A percentile compares a stretch with the other conserved stretches of the same genome.
Conservation (phyloP, 495 filamentous ascomycete genomes). For the Penicillium simplicissimum region DNA sequence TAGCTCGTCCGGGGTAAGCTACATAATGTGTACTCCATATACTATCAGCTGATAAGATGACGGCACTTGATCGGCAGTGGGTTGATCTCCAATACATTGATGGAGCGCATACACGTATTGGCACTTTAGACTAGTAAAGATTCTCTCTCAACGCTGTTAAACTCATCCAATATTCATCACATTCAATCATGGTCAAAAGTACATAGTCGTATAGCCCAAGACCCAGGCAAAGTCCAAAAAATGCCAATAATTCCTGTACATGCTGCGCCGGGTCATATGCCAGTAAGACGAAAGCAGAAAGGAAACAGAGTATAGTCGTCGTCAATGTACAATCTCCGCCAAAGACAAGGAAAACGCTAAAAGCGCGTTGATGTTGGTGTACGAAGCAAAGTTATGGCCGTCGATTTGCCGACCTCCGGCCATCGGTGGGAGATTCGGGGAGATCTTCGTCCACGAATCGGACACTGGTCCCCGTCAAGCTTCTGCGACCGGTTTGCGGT, state of each 20-base stretch:
- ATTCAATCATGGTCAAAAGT: constrained; percentile 32
- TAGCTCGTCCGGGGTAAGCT: not conserved
- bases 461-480: constrained; percentile 43
- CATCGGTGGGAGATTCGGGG: constrained; percentile 46
- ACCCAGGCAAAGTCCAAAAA: constrained; percentile 13
- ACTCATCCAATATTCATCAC: constrained; percentile 12
- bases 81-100: not conserved
- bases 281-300: constrained; percentile 20
- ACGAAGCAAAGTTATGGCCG: constrained; percentile 26
- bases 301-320: constrained; percentile 17
- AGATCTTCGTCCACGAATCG: constrained; percentile 47
- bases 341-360: not conserved
- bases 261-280: constrained; percentile 33
- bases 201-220: constrained; percentile 20
- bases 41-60: not conserved
- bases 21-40: not conserved
- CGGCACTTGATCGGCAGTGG: not conserved
- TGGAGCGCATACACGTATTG: not conserved
- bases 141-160: not conserved
- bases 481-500: constrained; percentile 34
- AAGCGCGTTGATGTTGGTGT: constrained; percentile 11
- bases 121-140: not conserved
- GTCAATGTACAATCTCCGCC: constrained; percentile 17
- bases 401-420: constrained; percentile 41
- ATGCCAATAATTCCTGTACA: constrained; percentile 24